phyloP scores from a whole-genome alignment of 2,329 filamentous ascomycete species.

The Fusarium tuaranense region DNA sequence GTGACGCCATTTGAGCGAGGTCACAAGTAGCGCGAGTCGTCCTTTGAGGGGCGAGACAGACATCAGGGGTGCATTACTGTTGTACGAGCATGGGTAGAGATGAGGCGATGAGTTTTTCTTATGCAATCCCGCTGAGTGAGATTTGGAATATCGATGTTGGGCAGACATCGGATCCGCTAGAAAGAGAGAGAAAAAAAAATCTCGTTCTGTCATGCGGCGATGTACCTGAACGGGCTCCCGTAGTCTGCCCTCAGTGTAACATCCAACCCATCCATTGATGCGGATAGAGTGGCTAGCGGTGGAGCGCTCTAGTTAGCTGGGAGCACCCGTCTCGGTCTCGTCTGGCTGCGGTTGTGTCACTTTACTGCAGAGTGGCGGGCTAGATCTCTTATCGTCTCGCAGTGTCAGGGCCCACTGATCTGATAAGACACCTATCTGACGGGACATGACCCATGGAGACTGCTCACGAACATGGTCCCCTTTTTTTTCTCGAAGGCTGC shows the following conservation, averaged over 20 bases:
- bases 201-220: constrained; percentile 1
- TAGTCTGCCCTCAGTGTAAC: neutral
- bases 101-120: constrained; percentile 7
- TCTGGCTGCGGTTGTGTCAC: constrained; percentile 32
- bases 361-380: constrained; percentile 22
- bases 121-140: constrained; percentile 30
- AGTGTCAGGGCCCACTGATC: constrained; percentile 25
- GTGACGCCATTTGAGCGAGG: constrained; percentile 42
- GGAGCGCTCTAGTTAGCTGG: constrained; percentile 1
- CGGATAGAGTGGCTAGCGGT: constrained; percentile 10
- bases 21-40: constrained; percentile 38
- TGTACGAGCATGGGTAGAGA: constrained; percentile 14
- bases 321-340: neutral
- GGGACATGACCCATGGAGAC: constrained; percentile 8
- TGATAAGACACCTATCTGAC: constrained; percentile 19
- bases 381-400: constrained; percentile 35
- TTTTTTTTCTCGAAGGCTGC: constrained; percentile 22
- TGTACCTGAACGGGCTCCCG: neutral
- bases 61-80: constrained; percentile 23
- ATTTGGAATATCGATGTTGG: constrained; percentile 6
- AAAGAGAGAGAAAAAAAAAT: neutral
- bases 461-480: constrained; percentile 14
- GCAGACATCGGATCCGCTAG: constrained; percentile 4
- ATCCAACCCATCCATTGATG: constrained; percentile 3
- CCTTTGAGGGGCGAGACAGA: constrained; percentile 20